phyloP scores from a whole-genome alignment of 768 basidiomycete genomes.

The Daedaleopsis sinensis region DNA sequence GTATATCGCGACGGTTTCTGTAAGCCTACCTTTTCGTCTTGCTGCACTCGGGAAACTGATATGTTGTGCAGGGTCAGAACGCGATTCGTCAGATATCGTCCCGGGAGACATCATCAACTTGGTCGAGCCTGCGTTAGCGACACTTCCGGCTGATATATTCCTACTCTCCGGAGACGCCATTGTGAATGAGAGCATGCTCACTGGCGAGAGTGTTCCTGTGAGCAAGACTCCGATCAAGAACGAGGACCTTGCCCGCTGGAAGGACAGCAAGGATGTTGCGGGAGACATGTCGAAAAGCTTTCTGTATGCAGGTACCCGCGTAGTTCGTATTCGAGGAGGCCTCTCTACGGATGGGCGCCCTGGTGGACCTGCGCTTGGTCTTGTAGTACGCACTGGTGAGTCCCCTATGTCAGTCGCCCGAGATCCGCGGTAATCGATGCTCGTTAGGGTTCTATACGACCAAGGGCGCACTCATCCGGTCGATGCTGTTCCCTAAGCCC shows the following conservation, averaged over 20 bases:
- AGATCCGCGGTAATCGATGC: background rate
- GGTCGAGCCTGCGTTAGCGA: slow-evolving; percentile 68
- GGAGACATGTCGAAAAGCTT: slow-evolving; percentile 80
- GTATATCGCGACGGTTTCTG: slow-evolving; percentile 74
- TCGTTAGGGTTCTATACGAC: slow-evolving; percentile 91
- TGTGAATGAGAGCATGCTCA: slow-evolving; percentile 99
- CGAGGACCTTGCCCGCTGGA: slow-evolving; percentile 74
- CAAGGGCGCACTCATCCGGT: slow-evolving; percentile 92
- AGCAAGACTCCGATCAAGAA: slow-evolving; percentile 87
- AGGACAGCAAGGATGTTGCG: slow-evolving; percentile 56
- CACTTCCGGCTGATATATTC: slow-evolving; percentile 89
- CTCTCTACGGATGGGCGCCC: slow-evolving; percentile 54
- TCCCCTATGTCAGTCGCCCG: background rate
- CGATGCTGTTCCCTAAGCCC: slow-evolving; percentile 98
- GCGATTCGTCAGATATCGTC: slow-evolving; percentile 79
- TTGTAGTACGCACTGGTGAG: slow-evolving; percentile 86
- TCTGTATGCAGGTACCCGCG: slow-evolving; percentile 87
- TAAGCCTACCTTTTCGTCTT: slow-evolving; percentile 39
- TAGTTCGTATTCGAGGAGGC: slow-evolving; percentile 80
- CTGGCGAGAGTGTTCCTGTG: slow-evolving; percentile 97
- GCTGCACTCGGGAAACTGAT: background rate
- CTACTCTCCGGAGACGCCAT: slow-evolving; percentile 96
- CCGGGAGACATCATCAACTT: slow-evolving; percentile 93
- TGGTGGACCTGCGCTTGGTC: slow-evolving; percentile 68
- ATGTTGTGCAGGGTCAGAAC: slow-evolving; percentile 57